These are phyloP conservation scores for Pseudoperonospora humuli DNA, from an alignment of 352 stramenopile genomes.

Conservation along the genomic window DNA sequence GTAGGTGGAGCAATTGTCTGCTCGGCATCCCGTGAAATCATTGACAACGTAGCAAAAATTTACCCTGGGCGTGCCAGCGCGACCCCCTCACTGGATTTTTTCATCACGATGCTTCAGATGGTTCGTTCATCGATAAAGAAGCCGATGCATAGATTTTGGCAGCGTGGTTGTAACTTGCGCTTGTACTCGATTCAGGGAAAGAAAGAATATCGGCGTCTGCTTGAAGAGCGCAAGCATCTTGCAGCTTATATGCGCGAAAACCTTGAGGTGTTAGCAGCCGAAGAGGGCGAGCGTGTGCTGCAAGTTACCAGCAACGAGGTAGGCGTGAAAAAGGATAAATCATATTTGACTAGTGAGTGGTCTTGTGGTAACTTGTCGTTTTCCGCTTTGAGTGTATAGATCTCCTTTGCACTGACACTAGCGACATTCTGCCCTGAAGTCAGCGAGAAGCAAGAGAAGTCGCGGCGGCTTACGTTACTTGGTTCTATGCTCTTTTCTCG, in stretches of 20 bases:
- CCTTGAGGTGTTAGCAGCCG: constrained; percentile 63
- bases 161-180: not conserved
- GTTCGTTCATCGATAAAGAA: constrained; percentile 34
- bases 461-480: constrained; percentile 79
- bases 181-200: constrained; percentile 26
- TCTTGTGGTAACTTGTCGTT: too few relatives aligned
- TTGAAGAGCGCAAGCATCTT: constrained; percentile 81
- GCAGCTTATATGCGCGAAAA: constrained; percentile 62
- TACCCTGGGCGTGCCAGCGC: constrained; percentile 95
- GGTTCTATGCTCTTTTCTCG: constrained; percentile 98
- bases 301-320: constrained; percentile 88
- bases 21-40: constrained; percentile 58
- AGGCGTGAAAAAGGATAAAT: not conserved
- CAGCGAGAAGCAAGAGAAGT: constrained; percentile 23
- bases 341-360: too few relatives aligned
- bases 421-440: constrained; percentile 33
- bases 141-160: not conserved
- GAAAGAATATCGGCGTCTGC: constrained; percentile 82
- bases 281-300: constrained; percentile 89
- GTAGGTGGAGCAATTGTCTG: constrained; percentile 90
- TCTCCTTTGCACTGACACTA: constrained; percentile 90
- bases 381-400: constrained; percentile 23
- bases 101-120: constrained; percentile 98
- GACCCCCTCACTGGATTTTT: constrained; percentile 94
- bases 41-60: constrained; percentile 85